Evolutionary conservation across 768 basidiomycete genomes (phyloP), one percentile per base, ranked within the genome.

Genomic region (Astraeus odoratus): DNA sequence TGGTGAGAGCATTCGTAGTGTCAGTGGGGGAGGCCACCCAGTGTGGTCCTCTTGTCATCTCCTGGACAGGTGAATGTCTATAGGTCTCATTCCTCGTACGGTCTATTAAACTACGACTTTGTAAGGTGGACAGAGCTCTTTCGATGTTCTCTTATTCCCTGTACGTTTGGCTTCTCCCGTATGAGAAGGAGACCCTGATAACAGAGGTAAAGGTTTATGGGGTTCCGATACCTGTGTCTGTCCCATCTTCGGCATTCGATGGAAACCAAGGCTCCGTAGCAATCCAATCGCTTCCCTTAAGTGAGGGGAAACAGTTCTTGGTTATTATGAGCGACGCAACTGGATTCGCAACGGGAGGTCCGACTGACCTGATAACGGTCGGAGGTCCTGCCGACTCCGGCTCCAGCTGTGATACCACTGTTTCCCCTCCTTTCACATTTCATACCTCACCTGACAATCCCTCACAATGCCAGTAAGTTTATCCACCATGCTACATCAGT

Each of bases 281-380:
- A 9, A 57, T 71, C 23, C 36, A 62, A 0, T 69, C 67, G 46
- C 51, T 86, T 10, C 67, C 70, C 3, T 61, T 80, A 37, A 27
- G 57, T 13, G 54, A 66, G 7, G 63, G 54, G 22, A 55, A 68
- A 15, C 59, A 66, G 43, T 66, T 85, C 39, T 39, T 86, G 13
- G 47, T 81, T n/a, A 71, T 76, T 25, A 83, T 88, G 81, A 86
- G 81, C 22, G 86, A 89, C 57, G 69, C 77, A 16, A 75, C 74
- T 22, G 83, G 83, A 1, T 86, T 81, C 56, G 83, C 67, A 34
- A 68, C 79, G 8, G 86, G 85, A 5, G 86, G 83, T 20, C 68
- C 69, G 20, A 73, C 77, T 8, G 47, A 60, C 33, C 40, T 83
- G 5, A 51, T 81, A 33, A 70, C 67, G 1, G 77, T 79, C 13